Evolutionary conservation across 2,329 filamentous ascomycete species (phyloP).

Genomic region (Lachnellula hyalina): DNA sequence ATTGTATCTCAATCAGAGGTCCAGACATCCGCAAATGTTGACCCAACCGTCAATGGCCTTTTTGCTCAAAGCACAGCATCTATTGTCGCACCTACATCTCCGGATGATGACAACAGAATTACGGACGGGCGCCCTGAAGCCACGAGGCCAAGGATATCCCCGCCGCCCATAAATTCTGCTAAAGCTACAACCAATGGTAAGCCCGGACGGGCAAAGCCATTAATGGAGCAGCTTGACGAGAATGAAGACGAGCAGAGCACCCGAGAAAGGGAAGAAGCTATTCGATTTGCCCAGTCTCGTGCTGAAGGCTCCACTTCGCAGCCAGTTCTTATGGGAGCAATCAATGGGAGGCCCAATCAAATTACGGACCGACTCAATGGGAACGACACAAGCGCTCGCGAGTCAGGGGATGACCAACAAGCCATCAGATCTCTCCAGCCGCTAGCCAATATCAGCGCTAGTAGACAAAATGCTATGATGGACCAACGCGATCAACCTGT

Average conservation of each 20-base stretch:
- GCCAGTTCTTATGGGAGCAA: too few species aligned
- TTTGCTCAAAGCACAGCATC: too few species aligned
- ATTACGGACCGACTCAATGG: not conserved
- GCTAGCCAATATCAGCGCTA: not conserved
- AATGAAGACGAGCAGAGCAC: too few species aligned
- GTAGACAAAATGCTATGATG: not conserved
- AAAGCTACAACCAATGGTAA: not conserved
- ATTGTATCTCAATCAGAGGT: not conserved
- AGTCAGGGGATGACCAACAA: not conserved
- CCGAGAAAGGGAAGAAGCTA: too few species aligned
- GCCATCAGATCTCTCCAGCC: not conserved
- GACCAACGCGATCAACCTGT: conserved; percentile 7
- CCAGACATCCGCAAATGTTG: not conserved
- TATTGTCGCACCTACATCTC: too few species aligned
- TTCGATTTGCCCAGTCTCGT: too few species aligned
- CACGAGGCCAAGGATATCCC: too few species aligned
- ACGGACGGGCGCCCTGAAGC: too few species aligned
- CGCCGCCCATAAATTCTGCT: not conserved
- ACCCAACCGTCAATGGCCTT: too few species aligned
- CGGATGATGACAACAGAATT: too few species aligned
- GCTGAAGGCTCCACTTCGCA: too few species aligned
- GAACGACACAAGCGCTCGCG: conserved; percentile 1
- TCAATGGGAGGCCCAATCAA: too few species aligned
- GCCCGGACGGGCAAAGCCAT: not conserved
- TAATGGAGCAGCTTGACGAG: not conserved